These are phyloP conservation scores for Diaporthe vaccinii DNA, from an alignment of 2,329 filamentous ascomycete species.

Conservation along the genomic window DNA sequence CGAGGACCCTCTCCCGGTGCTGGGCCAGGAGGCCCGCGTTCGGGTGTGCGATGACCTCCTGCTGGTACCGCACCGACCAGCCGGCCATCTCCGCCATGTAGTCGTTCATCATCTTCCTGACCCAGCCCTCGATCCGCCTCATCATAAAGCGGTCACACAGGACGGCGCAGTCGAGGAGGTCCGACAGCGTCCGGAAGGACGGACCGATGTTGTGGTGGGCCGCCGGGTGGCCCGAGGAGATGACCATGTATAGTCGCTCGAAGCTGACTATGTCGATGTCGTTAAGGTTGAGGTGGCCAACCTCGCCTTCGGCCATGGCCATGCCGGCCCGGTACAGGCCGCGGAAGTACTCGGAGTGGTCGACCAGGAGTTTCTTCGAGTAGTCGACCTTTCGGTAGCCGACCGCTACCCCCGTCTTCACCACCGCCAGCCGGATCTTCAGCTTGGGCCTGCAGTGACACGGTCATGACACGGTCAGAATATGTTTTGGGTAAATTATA, in stretches of 20 bases:
- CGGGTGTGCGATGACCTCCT: conserved; percentile 2
- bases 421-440: conserved; percentile 18
- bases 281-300: neutral
- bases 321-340: neutral
- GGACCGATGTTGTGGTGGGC: conserved; percentile 13
- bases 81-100: neutral
- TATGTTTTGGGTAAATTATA: neutral
- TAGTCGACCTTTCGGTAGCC: neutral
- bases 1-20: conserved; percentile 22
- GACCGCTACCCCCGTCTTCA: neutral
- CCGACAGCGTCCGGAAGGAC: neutral
- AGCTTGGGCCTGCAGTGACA: neutral
- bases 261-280: conserved; percentile 29
- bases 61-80: conserved; percentile 1
- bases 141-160: conserved; percentile 35
- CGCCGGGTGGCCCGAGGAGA: neutral
- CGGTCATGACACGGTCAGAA: conserved; percentile 11
- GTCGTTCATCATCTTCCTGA: neutral
- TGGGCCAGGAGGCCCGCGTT: neutral
- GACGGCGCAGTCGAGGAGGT: conserved; percentile 18
- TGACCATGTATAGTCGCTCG: neutral
- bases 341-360: conserved; percentile 30
- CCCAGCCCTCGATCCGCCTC: conserved; percentile 12
- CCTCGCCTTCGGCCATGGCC: conserved; percentile 8
- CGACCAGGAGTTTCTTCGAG: conserved; percentile 27